A percentile compares a stretch with the other conserved stretches of the same genome.
phyloP scores from a whole-genome alignment of 2,329 filamentous ascomycete species.

The Cladophialophora immunda region DNA sequence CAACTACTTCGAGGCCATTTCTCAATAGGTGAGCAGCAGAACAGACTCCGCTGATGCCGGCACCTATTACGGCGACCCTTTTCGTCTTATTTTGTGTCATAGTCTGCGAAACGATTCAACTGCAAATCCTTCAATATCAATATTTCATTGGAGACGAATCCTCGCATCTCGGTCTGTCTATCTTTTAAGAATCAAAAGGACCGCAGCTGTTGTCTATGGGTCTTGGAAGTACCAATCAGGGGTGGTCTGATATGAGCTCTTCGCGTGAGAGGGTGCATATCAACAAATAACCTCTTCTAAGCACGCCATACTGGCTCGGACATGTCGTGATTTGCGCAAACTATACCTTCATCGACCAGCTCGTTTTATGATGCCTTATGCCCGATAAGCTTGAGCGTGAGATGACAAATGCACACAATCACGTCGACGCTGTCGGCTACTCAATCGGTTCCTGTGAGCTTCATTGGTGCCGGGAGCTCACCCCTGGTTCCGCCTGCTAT shows the following conservation, averaged over 20 bases:
- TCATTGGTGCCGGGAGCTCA: neutral
- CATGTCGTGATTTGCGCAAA: conserved; percentile 9
- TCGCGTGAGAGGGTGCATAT: conserved; percentile 5
- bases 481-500: neutral
- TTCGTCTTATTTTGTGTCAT: conserved; percentile 33
- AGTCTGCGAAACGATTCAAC: neutral
- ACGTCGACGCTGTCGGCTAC: neutral
- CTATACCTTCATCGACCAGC: neutral
- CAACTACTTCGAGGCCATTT: conserved; percentile 58
- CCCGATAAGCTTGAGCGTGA: neutral
- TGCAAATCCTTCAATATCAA: neutral
- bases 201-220: neutral
- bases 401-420: conserved; percentile 3
- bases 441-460: neutral
- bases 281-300: conserved; percentile 15
- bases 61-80: conserved; percentile 59
- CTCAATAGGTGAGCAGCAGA: conserved; percentile 58
- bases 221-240: neutral
- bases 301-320: conserved; percentile 16
- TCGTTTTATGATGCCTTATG: neutral
- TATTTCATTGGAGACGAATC: neutral
- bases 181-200: neutral
- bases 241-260: conserved; percentile 1
- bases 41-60: conserved; percentile 61
- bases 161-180: neutral